Evolutionary conservation across 2,329 filamentous ascomycete genomes (phyloP), one percentile per base, ranked within the genome.

Genomic region (Aspergillus sp.): DNA sequence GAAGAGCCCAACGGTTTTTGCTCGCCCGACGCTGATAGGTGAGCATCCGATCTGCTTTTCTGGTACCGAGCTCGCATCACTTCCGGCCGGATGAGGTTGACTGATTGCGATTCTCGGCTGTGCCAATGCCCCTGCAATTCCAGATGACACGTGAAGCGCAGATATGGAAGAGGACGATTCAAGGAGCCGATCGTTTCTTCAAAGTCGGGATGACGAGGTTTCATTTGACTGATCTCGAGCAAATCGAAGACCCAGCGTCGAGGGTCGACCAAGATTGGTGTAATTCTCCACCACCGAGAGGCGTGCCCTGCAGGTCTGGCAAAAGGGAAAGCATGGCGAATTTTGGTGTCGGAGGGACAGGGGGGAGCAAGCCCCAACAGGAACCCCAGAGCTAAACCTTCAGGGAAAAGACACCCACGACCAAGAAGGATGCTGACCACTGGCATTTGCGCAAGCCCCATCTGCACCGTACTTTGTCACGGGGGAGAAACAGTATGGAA

Each of bases 401-500:
- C 35, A 38, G 14, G 33, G 22, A 22, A 35, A 41, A 48, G 20
- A 7, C 26, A 40, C 20, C 43, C n/a, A 32, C 38, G 24, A 8
- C 42, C 32, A 51, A 46, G 17, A 17, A 17, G 47, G 22, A 47
- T 32, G 24, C 35, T 44, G 33, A 42, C 56, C 58, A 59, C 50
- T 60, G 33, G 51, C 43, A 52, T 35, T 11, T 17, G 47, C 32
- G 38, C 41, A 51, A 50, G 36, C 32, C 45, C 53, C 52, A 59
- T 57, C 58, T 57, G 54, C 60, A 54, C 20, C 22, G 60, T 60
- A 59, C 58, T 61, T 60, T 61, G 58, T 59, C 56, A 61, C 54
- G 52, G 53, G 50, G 53, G 50, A 52, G 52, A 57, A 55, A 46
- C 36, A 49, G 54, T 44, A 56, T 54, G 51, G 54, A 48, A 50